Evolutionary conservation across 371 early-diverging fungal species (phyloP).

Genomic region (Saksenaea vasiformis): DNA sequence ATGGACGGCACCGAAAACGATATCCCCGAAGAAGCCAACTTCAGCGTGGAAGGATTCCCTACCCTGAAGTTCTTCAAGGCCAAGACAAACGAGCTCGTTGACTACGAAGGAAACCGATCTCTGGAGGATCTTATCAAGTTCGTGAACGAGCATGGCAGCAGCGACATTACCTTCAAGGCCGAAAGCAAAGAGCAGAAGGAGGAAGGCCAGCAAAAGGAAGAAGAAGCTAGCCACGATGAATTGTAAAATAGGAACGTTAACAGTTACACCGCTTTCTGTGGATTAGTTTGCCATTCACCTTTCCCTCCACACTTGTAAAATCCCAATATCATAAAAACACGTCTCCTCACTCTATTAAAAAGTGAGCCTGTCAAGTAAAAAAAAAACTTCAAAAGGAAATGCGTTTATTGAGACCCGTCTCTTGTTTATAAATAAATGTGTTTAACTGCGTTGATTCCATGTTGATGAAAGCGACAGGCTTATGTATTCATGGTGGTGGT

Average conservation of each 20-base stretch:
- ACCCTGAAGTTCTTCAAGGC: constrained; percentile 94
- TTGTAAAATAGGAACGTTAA: constrained; percentile 43
- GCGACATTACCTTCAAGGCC: constrained; percentile 31
- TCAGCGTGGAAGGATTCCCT: constrained; percentile 92
- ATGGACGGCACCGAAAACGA: constrained; percentile 97
- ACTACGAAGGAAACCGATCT: constrained; percentile 86
- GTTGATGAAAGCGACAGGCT: not conserved
- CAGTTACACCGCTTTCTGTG: not conserved
- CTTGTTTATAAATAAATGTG: not conserved
- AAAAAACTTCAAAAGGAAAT: no score
- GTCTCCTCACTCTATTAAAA: no score
- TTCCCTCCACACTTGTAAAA: not conserved
- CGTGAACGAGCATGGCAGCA: constrained; percentile 65
- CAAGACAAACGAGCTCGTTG: constrained; percentile 73
- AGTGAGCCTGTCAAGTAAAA: no score
- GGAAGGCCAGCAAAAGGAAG: constrained; percentile 33
- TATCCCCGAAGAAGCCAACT: constrained; percentile 72
- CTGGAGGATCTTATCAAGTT: constrained; percentile 78
- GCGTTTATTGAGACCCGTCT: not conserved
- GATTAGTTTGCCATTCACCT: constrained; percentile 2
- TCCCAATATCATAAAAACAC: no score
- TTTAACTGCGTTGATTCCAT: not conserved
- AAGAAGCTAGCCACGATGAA: constrained; percentile 63
- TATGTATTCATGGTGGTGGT: not conserved
- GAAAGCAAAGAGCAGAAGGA: constrained; percentile 28